These are phyloP conservation scores for Fennellomyces sp. DNA, from an alignment of 371 early-diverging fungal species.

Conservation along the genomic window DNA sequence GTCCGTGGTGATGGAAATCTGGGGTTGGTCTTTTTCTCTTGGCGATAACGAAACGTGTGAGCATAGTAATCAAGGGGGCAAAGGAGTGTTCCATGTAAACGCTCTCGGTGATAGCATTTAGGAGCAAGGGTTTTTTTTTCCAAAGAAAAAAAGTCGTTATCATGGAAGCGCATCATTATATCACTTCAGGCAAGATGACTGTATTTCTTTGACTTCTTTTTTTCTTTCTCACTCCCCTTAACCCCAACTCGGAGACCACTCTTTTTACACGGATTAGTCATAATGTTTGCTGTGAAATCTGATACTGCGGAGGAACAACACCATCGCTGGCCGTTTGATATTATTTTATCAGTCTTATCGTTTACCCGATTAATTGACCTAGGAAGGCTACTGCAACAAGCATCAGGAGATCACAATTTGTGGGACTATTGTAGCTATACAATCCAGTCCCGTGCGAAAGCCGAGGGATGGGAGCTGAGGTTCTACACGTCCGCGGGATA, in stretches of 20 bases:
- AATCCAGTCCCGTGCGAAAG: slow-evolving; percentile 10
- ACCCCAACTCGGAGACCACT: neutral
- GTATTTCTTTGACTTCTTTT: neutral
- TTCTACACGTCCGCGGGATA: slow-evolving; percentile 13
- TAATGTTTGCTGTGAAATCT: neutral
- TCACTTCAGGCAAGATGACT: neutral
- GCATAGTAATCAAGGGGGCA: neutral
- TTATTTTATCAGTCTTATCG: slow-evolving; percentile 6
- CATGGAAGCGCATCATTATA: neutral
- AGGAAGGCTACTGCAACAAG: slow-evolving; percentile 3
- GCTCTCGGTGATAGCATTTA: neutral
- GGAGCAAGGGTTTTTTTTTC: neutral
- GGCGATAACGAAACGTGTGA: neutral
- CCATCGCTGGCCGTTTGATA: slow-evolving; percentile 9
- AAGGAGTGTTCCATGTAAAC: too few relatives aligned
- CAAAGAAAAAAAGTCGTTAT: neutral
- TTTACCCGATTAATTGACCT: slow-evolving; percentile 6
- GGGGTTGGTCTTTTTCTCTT: slow-evolving; percentile 1
- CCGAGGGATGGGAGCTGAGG: slow-evolving; percentile 13
- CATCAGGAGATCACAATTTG: neutral
- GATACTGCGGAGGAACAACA: neutral
- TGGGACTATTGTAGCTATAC: slow-evolving; percentile 8
- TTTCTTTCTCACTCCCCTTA: neutral
- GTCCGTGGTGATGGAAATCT: slow-evolving; percentile 5
- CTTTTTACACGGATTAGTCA: neutral